Evolutionary conservation across 140 eudicot genomes (phyloP), one percentile per base, ranked within the genome.

Genomic region (Flaveria floridana): DNA sequence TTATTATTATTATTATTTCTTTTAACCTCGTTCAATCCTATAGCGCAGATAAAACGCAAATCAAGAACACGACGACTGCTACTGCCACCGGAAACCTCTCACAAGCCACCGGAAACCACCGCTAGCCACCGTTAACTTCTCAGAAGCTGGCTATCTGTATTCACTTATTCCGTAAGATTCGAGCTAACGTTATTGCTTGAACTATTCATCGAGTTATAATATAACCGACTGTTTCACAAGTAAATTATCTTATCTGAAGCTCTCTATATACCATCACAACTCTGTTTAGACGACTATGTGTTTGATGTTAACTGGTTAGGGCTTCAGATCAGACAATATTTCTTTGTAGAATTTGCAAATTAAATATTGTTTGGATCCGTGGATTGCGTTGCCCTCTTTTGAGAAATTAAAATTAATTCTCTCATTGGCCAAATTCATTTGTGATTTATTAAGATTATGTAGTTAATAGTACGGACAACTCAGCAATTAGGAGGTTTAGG

Each of bases 11-110:
- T 28, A 28, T 34, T 34, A 34, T 34, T 34, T 34, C 14, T 44
- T 37, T 58, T 14, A 25, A 2, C 26, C 65, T 47, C 70, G 13
- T 70, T 70, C 77, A 70, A 78, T 78, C 73, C 34, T 7, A 48
- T 61, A 30, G 68, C 72, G 44, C 48, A 71, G 3, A 68, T 44
- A 10, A 51, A 63, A 79, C 82, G 78, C 78, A 51, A 78, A 37
- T 59, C 48, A 71, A 78, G 51, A 61, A 61, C 41, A 34, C 70
- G 71, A 70, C 70, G 73, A 63, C 82, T 59, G 72, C 23, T 26
- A 64, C 78, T 51, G 61, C 82, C 37, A 72, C 73, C 82, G 51
- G 53, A 52, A 65, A 66, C 80, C 78, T 73, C 78, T 57, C 58
- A 42, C 78, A 59, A n/a, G 26, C 2, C 80, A 67, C 80, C 80